These are phyloP conservation scores for Amanita pseudoporphyria DNA, from an alignment of 768 basidiomycete genomes.

Conservation along the genomic window DNA sequence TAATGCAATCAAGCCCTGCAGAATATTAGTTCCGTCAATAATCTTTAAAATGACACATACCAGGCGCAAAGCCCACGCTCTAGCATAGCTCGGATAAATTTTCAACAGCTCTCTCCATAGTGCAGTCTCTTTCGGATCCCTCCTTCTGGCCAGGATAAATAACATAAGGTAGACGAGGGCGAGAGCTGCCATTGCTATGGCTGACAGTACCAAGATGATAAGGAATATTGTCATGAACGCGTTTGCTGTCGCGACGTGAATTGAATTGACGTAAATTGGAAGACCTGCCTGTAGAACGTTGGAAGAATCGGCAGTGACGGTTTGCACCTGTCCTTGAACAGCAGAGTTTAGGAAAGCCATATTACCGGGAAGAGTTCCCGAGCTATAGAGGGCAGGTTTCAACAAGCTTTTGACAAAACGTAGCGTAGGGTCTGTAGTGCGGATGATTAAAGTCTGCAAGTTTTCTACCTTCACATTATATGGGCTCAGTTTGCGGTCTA, in stretches of 20 bases:
- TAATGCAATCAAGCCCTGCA: constrained; percentile 52
- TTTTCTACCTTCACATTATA: constrained; percentile 39
- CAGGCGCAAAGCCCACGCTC: constrained; percentile 56
- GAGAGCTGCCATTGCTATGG: constrained; percentile 44
- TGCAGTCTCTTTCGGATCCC: constrained; percentile 5
- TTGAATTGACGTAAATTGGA: constrained; percentile 70
- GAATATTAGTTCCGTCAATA: constrained; percentile 1
- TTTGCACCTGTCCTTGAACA: constrained; percentile 40
- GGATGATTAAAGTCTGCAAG: not conserved
- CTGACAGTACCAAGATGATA: constrained; percentile 55
- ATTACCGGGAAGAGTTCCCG: not conserved
- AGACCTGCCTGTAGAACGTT: constrained; percentile 74
- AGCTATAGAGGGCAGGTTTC: not conserved
- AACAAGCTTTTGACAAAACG: not conserved
- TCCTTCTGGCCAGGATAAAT: constrained; percentile 20
- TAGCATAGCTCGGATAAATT: constrained; percentile 36
- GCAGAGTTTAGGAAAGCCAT: constrained; percentile 14
- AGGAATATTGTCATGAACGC: constrained; percentile 89
- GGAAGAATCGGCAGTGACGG: constrained; percentile 50
- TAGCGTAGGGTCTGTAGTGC: not conserved
- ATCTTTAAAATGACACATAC: constrained; percentile 31
- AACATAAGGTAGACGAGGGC: constrained; percentile 40
- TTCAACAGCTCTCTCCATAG: constrained; percentile 11
- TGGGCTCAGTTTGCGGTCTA: constrained; percentile 76
- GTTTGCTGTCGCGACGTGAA: constrained; percentile 77